A percentile compares a stretch with the other conserved stretches of the same genome.
These are phyloP conservation scores for Aspergillus bertholletiae DNA, from an alignment of 495 filamentous ascomycete species.

Conservation along the genomic window DNA sequence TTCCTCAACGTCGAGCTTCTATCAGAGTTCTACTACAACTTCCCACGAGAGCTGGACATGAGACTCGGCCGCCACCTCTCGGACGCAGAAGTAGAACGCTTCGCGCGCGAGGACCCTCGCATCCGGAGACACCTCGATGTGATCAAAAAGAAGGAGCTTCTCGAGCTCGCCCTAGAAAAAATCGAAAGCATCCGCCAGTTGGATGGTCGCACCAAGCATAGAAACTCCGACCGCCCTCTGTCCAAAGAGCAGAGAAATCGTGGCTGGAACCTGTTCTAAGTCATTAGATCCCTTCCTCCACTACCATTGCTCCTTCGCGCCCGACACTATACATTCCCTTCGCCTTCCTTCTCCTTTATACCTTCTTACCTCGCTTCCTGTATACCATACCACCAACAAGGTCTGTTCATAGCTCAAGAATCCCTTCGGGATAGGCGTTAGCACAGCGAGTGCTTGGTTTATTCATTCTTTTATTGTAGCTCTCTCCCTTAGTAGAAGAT, in stretches of 20 bases:
- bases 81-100: slow-evolving; percentile 75
- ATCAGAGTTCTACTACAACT: slow-evolving; percentile 95
- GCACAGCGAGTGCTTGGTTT: slow-evolving; percentile 5
- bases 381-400: neutral
- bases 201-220: slow-evolving; percentile 48
- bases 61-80: slow-evolving; percentile 80
- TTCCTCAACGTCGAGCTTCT: slow-evolving; percentile 98
- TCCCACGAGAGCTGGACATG: slow-evolving; percentile 86
- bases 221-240: slow-evolving; percentile 26
- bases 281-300: slow-evolving; percentile 6
- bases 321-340: slow-evolving; percentile 8
- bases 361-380: neutral
- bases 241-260: slow-evolving; percentile 28
- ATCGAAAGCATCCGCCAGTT: slow-evolving; percentile 83
- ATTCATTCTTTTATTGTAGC: neutral
- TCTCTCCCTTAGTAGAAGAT: neutral
- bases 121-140: slow-evolving; percentile 86
- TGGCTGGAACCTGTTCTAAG: slow-evolving; percentile 42
- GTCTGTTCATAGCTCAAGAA: slow-evolving; percentile 9
- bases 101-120: slow-evolving; percentile 89
- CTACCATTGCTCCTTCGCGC: neutral
- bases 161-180: slow-evolving; percentile 89
- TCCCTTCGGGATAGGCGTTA: slow-evolving; percentile 8
- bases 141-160: slow-evolving; percentile 83
- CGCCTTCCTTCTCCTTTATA: slow-evolving; percentile 3